Conservation (phyloP, 2,329 filamentous ascomycete genomes). For the Alternaria sp. region DNA sequence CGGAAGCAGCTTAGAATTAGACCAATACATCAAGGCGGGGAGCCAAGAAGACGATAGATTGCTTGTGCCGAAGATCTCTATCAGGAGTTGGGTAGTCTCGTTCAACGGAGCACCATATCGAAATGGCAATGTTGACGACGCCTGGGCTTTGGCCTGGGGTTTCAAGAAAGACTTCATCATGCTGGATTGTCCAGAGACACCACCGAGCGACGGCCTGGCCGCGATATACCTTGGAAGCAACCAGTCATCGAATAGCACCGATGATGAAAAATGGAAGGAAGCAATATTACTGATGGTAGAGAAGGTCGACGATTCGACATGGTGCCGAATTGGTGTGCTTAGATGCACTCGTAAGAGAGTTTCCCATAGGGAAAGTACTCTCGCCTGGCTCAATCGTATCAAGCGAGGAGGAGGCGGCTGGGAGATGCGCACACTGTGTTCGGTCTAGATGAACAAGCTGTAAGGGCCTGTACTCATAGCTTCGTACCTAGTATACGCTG, state of each 20-base stretch:
- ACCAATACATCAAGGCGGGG: not conserved
- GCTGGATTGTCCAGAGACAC: not conserved
- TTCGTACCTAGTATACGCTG: no score
- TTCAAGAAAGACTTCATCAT: not conserved
- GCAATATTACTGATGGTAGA: not conserved
- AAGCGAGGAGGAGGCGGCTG: not conserved
- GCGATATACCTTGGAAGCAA: not conserved
- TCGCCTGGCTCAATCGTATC: not conserved
- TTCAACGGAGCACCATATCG: rapidly evolving
- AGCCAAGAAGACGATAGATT: not conserved
- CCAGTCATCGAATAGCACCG: rapidly evolving
- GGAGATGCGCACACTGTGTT: not conserved
- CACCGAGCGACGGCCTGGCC: not conserved
- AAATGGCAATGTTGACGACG: no score
- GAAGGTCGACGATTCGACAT: not conserved
- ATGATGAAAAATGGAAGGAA: rapidly evolving
- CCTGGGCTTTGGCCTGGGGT: not conserved
- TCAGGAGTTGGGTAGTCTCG: not conserved
- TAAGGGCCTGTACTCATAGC: no score
- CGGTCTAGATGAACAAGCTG: not conserved
- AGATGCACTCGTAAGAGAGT: not conserved
- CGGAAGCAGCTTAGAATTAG: not conserved
- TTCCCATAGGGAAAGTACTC: not conserved
- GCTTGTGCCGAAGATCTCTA: not conserved
- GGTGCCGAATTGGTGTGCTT: not conserved